Base-by-base conservation (phyloP, 2,329 filamentous ascomycete genomes). In the Diplodia corticola region DNA sequence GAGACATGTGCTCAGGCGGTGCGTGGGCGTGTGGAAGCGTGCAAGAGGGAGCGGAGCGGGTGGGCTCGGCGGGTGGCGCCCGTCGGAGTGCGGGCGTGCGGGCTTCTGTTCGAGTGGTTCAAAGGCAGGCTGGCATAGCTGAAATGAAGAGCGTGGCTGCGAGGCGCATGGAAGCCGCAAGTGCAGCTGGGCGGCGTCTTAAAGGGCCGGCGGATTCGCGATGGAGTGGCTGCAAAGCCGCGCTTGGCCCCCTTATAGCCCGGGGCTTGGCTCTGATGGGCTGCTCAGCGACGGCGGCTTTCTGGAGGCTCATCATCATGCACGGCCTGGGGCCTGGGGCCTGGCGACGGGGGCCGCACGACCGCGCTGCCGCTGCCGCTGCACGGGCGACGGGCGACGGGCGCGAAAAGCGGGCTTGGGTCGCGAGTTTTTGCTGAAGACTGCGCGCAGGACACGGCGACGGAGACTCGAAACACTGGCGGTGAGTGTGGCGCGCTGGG, bases 201-300 rank as follows among this genome's bases (percentile, higher is more conserved):
- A 65, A 65, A 61, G 44, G 40, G 26, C 57, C 26, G 55, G 55
- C 55, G 55, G 55, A 60, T 48, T 10, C 28, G 55, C 40, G 55
- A 65, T 65, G 44, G 64, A 65, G 64, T 65, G 64, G 64, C 64
- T 65, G 64, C 59, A 50, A 63, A 63, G 50, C 44, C 59, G 60
- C 60, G 60, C 60, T 63, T 63, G 60, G 60, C 60, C 60, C 55
- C 60, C 60, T 61, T 35, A 61, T 63, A 63, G 60, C 48, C 37
- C 48, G 48, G 48, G 33, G 48, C 48, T 51, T 63, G 59, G 59
- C 59, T 50, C 22, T 22, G 53, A 40, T 40, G 33, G 53, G 22
- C 55, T 57, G 22, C 20, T 33, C 35, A 40, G 51, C 51, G 35
- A n/a, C 40, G 40, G 57, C 57, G 55, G 55, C 37, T 59, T 35